Conservation (phyloP, 192 early-diverging fungal species). For the Coemansia sp. region DNA sequence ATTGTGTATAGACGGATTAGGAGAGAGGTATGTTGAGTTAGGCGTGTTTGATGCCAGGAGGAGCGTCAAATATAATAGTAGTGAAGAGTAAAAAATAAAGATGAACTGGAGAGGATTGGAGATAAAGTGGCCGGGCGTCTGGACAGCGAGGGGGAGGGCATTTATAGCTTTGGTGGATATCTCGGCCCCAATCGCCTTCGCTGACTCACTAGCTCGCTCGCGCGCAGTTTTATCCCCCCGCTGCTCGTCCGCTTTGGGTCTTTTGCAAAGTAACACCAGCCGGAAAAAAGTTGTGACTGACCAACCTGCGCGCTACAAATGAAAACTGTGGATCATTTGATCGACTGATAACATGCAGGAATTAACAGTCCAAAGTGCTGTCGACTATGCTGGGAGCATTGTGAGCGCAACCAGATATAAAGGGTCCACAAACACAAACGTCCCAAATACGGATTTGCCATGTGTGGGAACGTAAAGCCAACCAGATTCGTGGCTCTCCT, state of each 20-base stretch:
- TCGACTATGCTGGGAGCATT: not conserved
- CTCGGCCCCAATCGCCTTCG: not conserved
- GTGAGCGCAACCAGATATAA: not conserved
- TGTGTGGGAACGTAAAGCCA: not conserved
- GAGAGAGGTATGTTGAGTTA: too few species aligned
- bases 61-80: too few species aligned
- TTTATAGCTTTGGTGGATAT: slow-evolving; percentile 4
- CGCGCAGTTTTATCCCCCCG: not conserved
- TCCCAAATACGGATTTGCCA: not conserved
- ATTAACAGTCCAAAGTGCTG: not conserved
- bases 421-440: not conserved
- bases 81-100: too few species aligned
- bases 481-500: not conserved
- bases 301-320: not conserved
- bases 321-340: not conserved
- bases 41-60: too few species aligned
- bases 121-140: not conserved
- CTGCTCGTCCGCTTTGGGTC: not conserved
- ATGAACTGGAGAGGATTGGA: too few species aligned
- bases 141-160: not conserved
- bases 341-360: not conserved
- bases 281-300: slow-evolving; percentile 4
- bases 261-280: not conserved
- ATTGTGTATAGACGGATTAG: too few species aligned
- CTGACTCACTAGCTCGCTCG: not conserved